Evolutionary conservation across 768 basidiomycete genomes (phyloP), one percentile per base, ranked within the genome.

Genomic region (Guyanaporus albipodus): DNA sequence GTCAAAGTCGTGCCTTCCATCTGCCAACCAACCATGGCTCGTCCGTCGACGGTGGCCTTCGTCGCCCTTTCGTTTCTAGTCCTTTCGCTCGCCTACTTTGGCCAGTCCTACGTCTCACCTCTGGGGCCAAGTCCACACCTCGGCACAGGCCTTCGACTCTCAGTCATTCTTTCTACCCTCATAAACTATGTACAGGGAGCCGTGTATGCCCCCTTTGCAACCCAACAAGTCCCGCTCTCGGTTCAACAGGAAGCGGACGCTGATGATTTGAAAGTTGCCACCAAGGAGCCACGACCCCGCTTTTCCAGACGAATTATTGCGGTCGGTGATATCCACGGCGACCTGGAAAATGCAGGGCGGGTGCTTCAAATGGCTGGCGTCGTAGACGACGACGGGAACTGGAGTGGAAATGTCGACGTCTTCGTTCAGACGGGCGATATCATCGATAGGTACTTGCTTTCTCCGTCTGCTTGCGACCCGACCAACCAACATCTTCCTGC

Each of bases 401-500:
- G 95, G 95, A 79, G 81, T 4, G 91, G 88, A 5, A 72, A 85
- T 23, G 78, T 85, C 1, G 87, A 92, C 60, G 82, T 85, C 37
- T 83, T 97, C 47, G 92, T 96, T 15, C 95, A 98, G 71, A 96
- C 93, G 0, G 94, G 93, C 3, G 93, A 97, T 67, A 93, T 96
- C 26, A 88, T 97, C 44, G 93, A 96, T 68, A 72, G 93, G 91
- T 87, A 50, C 35, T 74, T 60, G 15, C 8, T 49, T 28, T 49
- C 6, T 19, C 40, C 42, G 17, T 39, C n/a, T 23, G 7, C 37
- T 15, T 43, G 23, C 26, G n/a, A 32, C 40, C 31, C 31, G 14
- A 28, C 57, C 59, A 23, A 66, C 38, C n/a, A n/a, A n/a, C n/a
- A n/a, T n/a, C n/a, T n/a, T 29, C 27, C 18, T 22, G 19, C 36